phyloP scores from a whole-genome alignment of 2,329 filamentous ascomycete species.

The Hypoxylon sp. region DNA sequence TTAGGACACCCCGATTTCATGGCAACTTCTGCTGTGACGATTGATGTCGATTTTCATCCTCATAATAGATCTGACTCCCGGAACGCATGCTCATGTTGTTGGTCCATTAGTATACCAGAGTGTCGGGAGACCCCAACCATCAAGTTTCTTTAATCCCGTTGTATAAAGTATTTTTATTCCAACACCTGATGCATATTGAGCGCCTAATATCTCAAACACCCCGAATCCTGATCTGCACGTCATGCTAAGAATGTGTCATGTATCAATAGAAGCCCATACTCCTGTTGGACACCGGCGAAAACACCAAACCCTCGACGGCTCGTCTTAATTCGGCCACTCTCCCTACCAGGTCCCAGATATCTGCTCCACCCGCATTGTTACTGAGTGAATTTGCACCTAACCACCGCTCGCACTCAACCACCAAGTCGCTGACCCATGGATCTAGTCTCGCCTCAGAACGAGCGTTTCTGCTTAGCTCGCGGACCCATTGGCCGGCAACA shows the following conservation, averaged over 20 bases:
- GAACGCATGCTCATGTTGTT: conserved; percentile 1
- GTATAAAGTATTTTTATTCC: conserved; percentile 33
- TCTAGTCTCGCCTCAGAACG: conserved; percentile 52
- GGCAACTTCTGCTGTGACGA: conserved; percentile 2
- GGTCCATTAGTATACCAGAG: conserved; percentile 19
- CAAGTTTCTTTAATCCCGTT: conserved; percentile 22
- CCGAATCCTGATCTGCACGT: conserved; percentile 13
- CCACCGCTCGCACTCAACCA: conserved; percentile 65
- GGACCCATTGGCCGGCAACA: conserved; percentile 63
- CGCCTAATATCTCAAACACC: background rate
- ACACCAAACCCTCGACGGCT: conserved; percentile 61
- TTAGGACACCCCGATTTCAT: conserved; percentile 6
- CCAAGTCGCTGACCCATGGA: conserved; percentile 57
- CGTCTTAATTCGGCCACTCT: conserved; percentile 61
- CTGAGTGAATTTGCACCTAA: conserved; percentile 56
- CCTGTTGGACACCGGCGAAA: conserved; percentile 59
- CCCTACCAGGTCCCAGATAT: conserved; percentile 62
- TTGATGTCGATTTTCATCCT: conserved; percentile 7
- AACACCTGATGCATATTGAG: conserved; percentile 24
- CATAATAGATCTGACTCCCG: conserved; percentile 15
- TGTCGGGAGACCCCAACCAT: conserved; percentile 6
- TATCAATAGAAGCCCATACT: conserved; percentile 63
- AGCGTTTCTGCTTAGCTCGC: conserved; percentile 57
- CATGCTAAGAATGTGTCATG: conserved; percentile 9
- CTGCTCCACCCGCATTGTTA: conserved; percentile 62